Percentiles rank a stretch among this genome's conserved stretches.
Evolutionary conservation across 306 rosid species (phyloP).

Genomic region (Mucuna pruriens): DNA sequence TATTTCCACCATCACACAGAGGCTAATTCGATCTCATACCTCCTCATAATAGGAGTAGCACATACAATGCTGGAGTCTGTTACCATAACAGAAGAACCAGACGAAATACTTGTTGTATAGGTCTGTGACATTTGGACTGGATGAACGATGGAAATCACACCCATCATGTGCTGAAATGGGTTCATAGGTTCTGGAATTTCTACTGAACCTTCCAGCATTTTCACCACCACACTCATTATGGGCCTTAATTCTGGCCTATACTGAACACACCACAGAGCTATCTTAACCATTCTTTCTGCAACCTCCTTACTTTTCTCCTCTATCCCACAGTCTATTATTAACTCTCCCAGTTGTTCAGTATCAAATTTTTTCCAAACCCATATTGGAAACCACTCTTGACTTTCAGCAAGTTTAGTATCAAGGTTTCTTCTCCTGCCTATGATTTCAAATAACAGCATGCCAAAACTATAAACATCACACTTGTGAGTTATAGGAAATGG

Average conservation of each 20-base stretch:
- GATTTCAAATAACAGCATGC: conserved; percentile 59
- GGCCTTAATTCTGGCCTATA: conserved; percentile 58
- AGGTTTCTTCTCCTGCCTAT: conserved; percentile 54
- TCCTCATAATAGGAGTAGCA: conserved; percentile 42
- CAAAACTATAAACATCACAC: conserved; percentile 66
- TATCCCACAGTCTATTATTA: conserved; percentile 38
- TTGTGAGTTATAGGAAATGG: conserved; percentile 54
- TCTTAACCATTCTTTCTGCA: conserved; percentile 48
- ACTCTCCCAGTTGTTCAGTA: conserved; percentile 24
- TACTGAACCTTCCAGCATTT: conserved; percentile 60
- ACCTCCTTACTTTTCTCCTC: conserved; percentile 43
- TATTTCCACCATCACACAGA: conserved; percentile 3
- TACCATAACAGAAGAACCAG: conserved; percentile 18
- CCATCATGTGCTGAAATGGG: conserved; percentile 49
- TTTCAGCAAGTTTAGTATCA: conserved; percentile 29
- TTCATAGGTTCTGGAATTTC: conserved; percentile 50
- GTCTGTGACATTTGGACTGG: background rate
- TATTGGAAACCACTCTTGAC: conserved; percentile 58
- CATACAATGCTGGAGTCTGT: conserved; percentile 11
- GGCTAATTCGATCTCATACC: conserved; percentile 40
- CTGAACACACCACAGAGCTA: conserved; percentile 59
- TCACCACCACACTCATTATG: conserved; percentile 54
- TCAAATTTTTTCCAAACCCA: conserved; percentile 51
- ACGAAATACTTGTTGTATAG: background rate
- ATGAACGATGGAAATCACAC: background rate